Evolutionary conservation across 371 early-diverging fungal species (phyloP).

Genomic region (Saksenaea vasiformis): DNA sequence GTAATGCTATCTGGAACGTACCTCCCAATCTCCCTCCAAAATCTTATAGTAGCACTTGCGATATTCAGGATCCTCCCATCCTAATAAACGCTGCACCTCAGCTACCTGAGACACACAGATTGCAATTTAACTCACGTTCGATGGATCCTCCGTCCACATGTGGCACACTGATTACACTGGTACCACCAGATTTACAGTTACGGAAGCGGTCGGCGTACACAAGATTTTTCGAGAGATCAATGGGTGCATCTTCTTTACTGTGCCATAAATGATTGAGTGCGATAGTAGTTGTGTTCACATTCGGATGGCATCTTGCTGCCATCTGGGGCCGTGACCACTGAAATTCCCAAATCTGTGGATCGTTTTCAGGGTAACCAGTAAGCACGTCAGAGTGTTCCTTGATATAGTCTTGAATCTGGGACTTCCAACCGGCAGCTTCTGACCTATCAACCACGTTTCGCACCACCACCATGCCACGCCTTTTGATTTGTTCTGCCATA

Average conservation of each 20-base stretch:
- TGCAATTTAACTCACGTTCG: conserved; percentile 23
- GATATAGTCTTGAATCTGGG: conserved; percentile 30
- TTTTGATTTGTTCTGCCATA: conserved; percentile 22
- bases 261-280: conserved; percentile 43
- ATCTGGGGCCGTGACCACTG: conserved; percentile 40
- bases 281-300: conserved; percentile 26
- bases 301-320: conserved; percentile 29
- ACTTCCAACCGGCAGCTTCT: conserved; percentile 33
- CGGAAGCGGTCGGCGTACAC: conserved; percentile 42
- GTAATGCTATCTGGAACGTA: background rate
- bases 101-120: background rate
- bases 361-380: conserved; percentile 32
- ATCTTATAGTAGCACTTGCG: conserved; percentile 26
- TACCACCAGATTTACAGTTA: conserved; percentile 32
- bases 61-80: conserved; percentile 36
- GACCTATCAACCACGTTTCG: conserved; percentile 29
- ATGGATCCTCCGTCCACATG: conserved; percentile 44
- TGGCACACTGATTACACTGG: conserved; percentile 29
- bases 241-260: conserved; percentile 12
- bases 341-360: conserved; percentile 43
- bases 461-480: conserved; percentile 39
- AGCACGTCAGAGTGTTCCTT: conserved; percentile 18
- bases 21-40: conserved; percentile 28
- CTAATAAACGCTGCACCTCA: conserved; percentile 1
- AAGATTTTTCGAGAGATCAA: conserved; percentile 37